Evolutionary conservation across 305 asterid genomes (phyloP).

Genomic region (Fraxinus nigra): DNA sequence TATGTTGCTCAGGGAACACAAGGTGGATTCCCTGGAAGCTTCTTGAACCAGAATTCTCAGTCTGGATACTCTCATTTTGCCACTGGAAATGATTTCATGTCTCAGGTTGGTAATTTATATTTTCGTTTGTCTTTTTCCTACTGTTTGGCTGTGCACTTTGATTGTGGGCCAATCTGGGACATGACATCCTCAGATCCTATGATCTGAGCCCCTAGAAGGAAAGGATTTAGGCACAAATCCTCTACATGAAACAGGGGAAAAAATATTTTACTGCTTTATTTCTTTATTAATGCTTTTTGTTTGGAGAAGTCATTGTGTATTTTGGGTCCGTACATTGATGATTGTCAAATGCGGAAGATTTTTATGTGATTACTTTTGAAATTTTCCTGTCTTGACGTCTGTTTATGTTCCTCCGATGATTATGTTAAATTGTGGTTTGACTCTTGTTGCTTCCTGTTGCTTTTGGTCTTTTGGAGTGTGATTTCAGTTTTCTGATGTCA

Average conservation of each 20-base stretch:
- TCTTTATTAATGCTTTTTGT: not conserved
- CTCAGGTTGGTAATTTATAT: constrained; percentile 64
- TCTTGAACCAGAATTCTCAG: constrained; percentile 80
- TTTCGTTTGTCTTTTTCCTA: not conserved
- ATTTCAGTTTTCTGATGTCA: constrained; percentile 17
- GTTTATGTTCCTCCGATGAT: constrained; percentile 9
- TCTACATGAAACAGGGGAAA: not conserved
- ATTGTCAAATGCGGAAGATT: constrained; percentile 2
- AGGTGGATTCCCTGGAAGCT: constrained; percentile 88
- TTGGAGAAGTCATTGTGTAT: not conserved
- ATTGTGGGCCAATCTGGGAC: not conserved
- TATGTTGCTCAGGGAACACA: constrained; percentile 80
- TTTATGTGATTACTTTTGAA: not conserved
- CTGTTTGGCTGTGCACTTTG: not conserved
- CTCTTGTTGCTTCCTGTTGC: constrained; percentile 2
- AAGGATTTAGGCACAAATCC: not conserved
- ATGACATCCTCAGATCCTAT: not conserved
- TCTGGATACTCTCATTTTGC: constrained; percentile 90
- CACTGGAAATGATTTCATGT: constrained; percentile 94
- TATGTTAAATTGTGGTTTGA: not conserved
- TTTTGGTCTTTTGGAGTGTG: constrained; percentile 14
- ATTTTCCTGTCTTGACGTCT: not conserved
- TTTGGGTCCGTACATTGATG: not conserved
- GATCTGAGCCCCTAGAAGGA: not conserved
- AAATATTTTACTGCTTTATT: not conserved